A percentile compares a stretch with the other conserved stretches of the same genome.
Evolutionary conservation across 2,329 filamentous ascomycete genomes (phyloP).

Genomic region (Rachicladosporium sp.): DNA sequence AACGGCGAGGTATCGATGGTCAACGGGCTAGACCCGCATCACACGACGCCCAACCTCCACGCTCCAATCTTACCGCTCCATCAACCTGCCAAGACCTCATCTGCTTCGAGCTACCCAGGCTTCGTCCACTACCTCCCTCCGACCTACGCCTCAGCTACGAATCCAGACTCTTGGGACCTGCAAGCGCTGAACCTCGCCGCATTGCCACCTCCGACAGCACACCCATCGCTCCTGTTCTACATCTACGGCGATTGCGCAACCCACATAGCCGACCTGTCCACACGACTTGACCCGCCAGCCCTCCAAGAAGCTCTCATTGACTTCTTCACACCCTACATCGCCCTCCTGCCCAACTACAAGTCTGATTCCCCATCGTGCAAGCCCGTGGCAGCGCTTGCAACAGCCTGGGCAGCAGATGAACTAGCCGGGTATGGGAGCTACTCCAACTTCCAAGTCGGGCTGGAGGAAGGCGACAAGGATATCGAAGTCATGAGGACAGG

Average conservation of each 20-base stretch:
- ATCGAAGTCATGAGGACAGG: conserved; percentile 48
- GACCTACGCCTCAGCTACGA: conserved; percentile 49
- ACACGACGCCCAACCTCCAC: conserved; percentile 24
- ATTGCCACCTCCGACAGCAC: conserved; percentile 44
- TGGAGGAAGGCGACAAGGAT: conserved; percentile 58
- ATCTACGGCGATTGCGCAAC: conserved; percentile 52
- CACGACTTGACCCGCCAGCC: conserved; percentile 29
- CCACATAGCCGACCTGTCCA: conserved; percentile 34
- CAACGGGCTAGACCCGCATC: conserved; percentile 3
- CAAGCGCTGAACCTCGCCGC: conserved; percentile 64
- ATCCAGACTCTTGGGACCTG: conserved; percentile 47
- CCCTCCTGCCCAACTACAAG: conserved; percentile 57
- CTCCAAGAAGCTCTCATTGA: conserved; percentile 44
- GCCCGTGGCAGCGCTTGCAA: conserved; percentile 54
- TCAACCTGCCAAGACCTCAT: conserved; percentile 10
- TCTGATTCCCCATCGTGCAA: conserved; percentile 42
- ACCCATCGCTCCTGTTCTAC: conserved; percentile 81
- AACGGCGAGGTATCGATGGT: not conserved
- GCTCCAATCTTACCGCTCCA: conserved; percentile 26
- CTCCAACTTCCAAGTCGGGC: conserved; percentile 68
- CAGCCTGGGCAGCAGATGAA: conserved; percentile 66
- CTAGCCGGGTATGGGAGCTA: conserved; percentile 75
- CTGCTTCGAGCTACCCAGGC: conserved; percentile 40
- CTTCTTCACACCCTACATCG: conserved; percentile 70
- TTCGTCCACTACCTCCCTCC: conserved; percentile 70